Base-by-base conservation (phyloP, 306 rosid species). In the Rubus parviflorus region DNA sequence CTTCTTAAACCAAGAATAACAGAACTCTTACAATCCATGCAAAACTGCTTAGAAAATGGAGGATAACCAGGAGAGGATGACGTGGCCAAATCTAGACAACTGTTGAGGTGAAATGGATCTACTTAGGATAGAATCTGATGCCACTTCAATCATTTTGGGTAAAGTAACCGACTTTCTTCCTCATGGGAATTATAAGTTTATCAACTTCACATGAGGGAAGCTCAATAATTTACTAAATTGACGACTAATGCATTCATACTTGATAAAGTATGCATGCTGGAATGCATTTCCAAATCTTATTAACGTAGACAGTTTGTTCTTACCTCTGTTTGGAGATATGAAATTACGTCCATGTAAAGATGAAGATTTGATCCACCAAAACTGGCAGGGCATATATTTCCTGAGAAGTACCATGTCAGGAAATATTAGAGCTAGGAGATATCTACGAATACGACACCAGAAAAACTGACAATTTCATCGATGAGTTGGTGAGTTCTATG, bases 321-420 rank as follows among this genome's bases (percentile, higher is more conserved):
- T 76, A 95, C 97, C 89, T 86, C 84, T 81, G 72, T 49, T 30
- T 46, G 76, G 77, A 22, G 57, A 72, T 58, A 60, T 35, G 64
- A 77, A 77, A 77, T 71, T 76, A 58, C 62, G 68, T 8, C 62
- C 81, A 42, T 76, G 75, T 41, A 85, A 79, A 38, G 85, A 70
- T 52, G 93, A 82, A 81, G 86, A 64, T 79, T 67, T 77, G 76
- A 78, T 79, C 87, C 90, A 78, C 75, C 82, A 70, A 69, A 79
- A 79, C 37, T 81, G 87, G 85, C 81, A 37, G 48, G 84, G 82
- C 40, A 56, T 46, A 45, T 76, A 68, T 80, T 85, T 86, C 91
- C 97, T 89, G 91, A 72, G 85, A 79, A 79, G 71, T 38, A 76
- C 75, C 54, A 20, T 14, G 23, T 16, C 43, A 63, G n/a, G 43